Percentiles rank a stretch among this genome's conserved stretches.
Evolutionary conservation across 768 basidiomycete species (phyloP).

Genomic region (Kwoniella botswanensis): DNA sequence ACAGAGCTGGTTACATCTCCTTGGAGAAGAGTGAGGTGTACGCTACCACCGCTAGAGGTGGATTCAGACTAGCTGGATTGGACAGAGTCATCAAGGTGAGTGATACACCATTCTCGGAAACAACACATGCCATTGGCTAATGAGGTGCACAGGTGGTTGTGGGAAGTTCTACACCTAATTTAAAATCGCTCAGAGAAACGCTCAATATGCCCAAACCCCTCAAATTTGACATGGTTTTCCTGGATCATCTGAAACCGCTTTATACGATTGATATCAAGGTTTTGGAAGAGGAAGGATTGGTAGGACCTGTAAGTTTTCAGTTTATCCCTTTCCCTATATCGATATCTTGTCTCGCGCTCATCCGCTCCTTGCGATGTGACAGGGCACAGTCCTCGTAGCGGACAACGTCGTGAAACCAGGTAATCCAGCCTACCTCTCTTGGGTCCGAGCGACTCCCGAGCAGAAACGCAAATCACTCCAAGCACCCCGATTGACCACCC

Average conservation of each 20-base stretch:
- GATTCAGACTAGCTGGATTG: slow-evolving; percentile 49
- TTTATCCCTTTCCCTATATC: not conserved
- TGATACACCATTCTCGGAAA: not conserved
- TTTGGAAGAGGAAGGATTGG: slow-evolving; percentile 53
- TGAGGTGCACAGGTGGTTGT: slow-evolving; percentile 39
- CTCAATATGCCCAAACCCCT: slow-evolving; percentile 46
- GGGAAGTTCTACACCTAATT: slow-evolving; percentile 45
- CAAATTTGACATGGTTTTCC: slow-evolving; percentile 56
- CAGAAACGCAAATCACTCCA: slow-evolving; percentile 41
- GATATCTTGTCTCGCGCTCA: not conserved
- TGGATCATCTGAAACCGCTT: slow-evolving; percentile 55
- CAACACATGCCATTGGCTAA: not conserved
- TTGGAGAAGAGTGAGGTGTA: slow-evolving; percentile 54
- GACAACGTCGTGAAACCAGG: slow-evolving; percentile 58
- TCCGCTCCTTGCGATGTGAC: not conserved
- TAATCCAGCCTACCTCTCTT: slow-evolving; percentile 56
- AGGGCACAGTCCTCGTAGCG: slow-evolving; percentile 56
- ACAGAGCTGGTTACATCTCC: slow-evolving; percentile 54
- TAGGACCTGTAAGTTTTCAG: slow-evolving; percentile 47
- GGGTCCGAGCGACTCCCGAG: slow-evolving; percentile 48
- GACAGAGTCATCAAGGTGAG: slow-evolving; percentile 51
- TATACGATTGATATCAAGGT: slow-evolving; percentile 56
- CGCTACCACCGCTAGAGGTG: slow-evolving; percentile 47
- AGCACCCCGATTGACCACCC: slow-evolving; percentile 27
- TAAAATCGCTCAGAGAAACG: slow-evolving; percentile 44